A percentile compares a stretch with the other conserved stretches of the same genome.
Evolutionary conservation across 192 early-diverging fungal genomes (phyloP).

Genomic region (Ambispora gerdemannii): DNA sequence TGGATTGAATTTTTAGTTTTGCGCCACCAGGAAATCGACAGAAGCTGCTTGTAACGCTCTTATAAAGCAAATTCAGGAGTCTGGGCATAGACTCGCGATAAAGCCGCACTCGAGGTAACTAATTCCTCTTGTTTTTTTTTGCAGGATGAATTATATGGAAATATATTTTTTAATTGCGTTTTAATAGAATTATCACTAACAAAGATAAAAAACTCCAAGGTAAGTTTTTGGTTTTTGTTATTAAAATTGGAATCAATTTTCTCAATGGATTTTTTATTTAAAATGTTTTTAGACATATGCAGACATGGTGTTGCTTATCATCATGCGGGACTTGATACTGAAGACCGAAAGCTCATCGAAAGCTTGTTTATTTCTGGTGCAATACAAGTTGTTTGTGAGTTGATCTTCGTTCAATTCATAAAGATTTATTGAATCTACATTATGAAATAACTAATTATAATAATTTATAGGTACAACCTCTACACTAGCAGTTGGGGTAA

Average conservation of each 20-base stretch:
- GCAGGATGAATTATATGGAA: no score
- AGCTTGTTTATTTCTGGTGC: slow-evolving; percentile 46
- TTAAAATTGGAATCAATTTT: background rate
- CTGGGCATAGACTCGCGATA: background rate
- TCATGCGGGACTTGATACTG: slow-evolving; percentile 49
- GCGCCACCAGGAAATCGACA: slow-evolving; percentile 39
- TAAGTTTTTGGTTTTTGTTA: background rate
- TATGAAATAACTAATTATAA: no score
- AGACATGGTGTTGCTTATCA: slow-evolving; percentile 64
- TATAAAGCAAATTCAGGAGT: slow-evolving; percentile 35
- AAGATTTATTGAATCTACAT: no score
- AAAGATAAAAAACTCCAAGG: slow-evolving; percentile 13
- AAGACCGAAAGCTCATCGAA: slow-evolving; percentile 53
- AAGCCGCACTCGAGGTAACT: background rate
- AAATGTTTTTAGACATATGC: background rate
- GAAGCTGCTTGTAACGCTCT: slow-evolving; percentile 38
- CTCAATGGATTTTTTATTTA: no score
- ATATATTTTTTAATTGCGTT: no score
- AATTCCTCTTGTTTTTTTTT: no score
- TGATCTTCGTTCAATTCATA: no score
- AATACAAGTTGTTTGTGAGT: slow-evolving; percentile 60
- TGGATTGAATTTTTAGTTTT: slow-evolving; percentile 32
- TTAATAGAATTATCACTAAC: background rate
- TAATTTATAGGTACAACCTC: slow-evolving; percentile 66
- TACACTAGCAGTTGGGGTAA: slow-evolving; percentile 68